Percentiles rank a stretch among this genome's conserved stretches.
These are phyloP conservation scores for Santalum album DNA, from an alignment of 164 flowering plant species.

Conservation along the genomic window DNA sequence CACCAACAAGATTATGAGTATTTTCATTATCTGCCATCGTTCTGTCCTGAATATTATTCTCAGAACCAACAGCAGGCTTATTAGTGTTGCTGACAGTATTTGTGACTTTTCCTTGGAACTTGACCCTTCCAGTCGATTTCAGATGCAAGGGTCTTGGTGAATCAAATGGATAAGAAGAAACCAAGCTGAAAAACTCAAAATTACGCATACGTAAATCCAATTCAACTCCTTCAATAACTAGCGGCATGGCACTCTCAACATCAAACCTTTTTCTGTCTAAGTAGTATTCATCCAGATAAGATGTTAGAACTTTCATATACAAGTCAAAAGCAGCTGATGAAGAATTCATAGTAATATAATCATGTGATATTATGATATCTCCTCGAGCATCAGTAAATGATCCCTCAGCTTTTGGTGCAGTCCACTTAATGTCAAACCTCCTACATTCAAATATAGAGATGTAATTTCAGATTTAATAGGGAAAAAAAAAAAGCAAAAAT, in stretches of 20 bases:
- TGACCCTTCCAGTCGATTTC: slow-evolving; percentile 91
- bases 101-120: slow-evolving; percentile 77
- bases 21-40: slow-evolving; percentile 19
- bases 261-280: slow-evolving; percentile 22
- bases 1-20: slow-evolving; percentile 57
- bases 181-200: slow-evolving; percentile 78
- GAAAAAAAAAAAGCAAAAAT: too few relatives aligned
- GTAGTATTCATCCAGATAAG: slow-evolving; percentile 56
- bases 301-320: slow-evolving; percentile 57
- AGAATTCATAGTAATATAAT: slow-evolving; percentile 59
- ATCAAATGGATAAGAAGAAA: slow-evolving; percentile 75
- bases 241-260: slow-evolving; percentile 24
- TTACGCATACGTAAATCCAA: slow-evolving; percentile 91
- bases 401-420: slow-evolving; percentile 95
- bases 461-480: slow-evolving; percentile 2
- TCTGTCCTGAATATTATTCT: slow-evolving; percentile 12
- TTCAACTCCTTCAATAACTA: slow-evolving; percentile 76
- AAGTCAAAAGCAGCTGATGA: slow-evolving; percentile 89
- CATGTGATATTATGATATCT: slow-evolving; percentile 82
- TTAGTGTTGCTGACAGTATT: slow-evolving; percentile 12
- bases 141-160: slow-evolving; percentile 77
- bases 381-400: slow-evolving; percentile 95
- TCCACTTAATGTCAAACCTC: slow-evolving; percentile 98
- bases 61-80: slow-evolving; percentile 17
- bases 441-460: slow-evolving; percentile 26